Percentiles rank a stretch among this genome's conserved stretches.
phyloP scores from a whole-genome alignment of 352 stramenopile genomes.

The Paralagenidium karlingii region DNA sequence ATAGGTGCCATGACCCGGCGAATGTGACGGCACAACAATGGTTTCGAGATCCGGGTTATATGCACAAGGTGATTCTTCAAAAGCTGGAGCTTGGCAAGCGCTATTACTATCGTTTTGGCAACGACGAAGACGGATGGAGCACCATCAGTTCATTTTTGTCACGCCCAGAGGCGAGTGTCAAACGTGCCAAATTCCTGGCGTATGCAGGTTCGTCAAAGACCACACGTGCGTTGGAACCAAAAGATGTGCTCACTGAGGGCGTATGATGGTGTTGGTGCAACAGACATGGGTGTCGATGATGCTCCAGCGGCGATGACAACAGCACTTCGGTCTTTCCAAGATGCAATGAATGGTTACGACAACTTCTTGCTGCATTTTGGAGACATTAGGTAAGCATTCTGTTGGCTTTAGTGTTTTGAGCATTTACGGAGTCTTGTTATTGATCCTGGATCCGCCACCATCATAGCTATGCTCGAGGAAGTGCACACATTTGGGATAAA shows the following conservation, averaged over 20 bases:
- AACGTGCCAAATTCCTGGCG: constrained; percentile 52
- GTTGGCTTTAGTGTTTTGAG: too few relatives aligned
- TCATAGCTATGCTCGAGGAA: constrained; percentile 24
- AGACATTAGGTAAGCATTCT: constrained; percentile 11
- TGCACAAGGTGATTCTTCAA: constrained; percentile 65
- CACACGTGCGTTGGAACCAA: too few relatives aligned
- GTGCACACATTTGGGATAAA: constrained; percentile 53
- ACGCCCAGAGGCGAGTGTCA: constrained; percentile 4
- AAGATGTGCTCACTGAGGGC: too few relatives aligned
- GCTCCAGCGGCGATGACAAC: constrained; percentile 12
- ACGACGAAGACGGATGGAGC: constrained; percentile 62
- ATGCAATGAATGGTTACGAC: constrained; percentile 11
- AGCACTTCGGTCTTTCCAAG: constrained; percentile 11
- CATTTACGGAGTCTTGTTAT: too few relatives aligned
- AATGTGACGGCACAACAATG: constrained; percentile 43
- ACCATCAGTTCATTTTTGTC: constrained; percentile 46
- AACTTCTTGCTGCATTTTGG: constrained; percentile 21
- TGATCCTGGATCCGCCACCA: too few relatives aligned
- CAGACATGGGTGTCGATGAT: constrained; percentile 69
- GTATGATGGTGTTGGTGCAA: too few relatives aligned
- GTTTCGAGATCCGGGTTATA: constrained; percentile 68
- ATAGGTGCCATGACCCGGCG: constrained; percentile 42
- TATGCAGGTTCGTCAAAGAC: too few relatives aligned
- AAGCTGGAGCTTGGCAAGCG: constrained; percentile 16
- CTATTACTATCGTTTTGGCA: constrained; percentile 78